These are phyloP conservation scores for Spergularia azorica DNA, from an alignment of 179 eudicot species.

Conservation along the genomic window DNA sequence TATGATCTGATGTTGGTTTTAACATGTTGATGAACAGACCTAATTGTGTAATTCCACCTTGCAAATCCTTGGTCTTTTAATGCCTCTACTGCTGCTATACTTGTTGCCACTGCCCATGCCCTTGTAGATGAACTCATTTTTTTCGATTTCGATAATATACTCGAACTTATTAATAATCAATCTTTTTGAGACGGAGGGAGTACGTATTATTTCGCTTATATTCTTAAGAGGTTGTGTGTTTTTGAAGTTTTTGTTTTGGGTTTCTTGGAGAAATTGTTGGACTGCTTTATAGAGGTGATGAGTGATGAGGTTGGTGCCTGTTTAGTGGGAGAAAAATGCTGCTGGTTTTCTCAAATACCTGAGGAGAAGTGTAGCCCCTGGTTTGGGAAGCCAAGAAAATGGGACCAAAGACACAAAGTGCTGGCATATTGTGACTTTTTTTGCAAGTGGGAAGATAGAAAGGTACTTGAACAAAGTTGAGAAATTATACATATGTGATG, in stretches of 20 bases:
- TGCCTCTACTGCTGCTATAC: slow-evolving; percentile 19
- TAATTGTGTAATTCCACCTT: slow-evolving; percentile 23
- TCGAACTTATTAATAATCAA: no score
- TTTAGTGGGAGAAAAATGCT: no score
- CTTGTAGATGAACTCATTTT: slow-evolving; percentile 14
- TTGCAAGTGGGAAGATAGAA: background rate
- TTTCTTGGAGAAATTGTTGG: no score
- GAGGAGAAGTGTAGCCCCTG: no score
- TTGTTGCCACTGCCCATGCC: slow-evolving; percentile 6
- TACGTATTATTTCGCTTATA: no score
- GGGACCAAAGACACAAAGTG: background rate
- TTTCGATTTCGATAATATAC: background rate
- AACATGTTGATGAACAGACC: slow-evolving; percentile 12
- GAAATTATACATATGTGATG: background rate
- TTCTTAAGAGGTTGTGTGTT: no score
- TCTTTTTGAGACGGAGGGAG: no score
- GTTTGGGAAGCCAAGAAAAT: background rate
- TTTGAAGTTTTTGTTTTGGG: no score
- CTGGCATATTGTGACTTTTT: background rate
- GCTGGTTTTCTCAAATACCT: no score
- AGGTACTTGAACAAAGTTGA: background rate
- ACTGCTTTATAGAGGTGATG: no score
- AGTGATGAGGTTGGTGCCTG: no score
- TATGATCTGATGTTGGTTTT: slow-evolving; percentile 19
- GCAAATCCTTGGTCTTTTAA: slow-evolving; percentile 27